Percentiles rank a stretch among this genome's conserved stretches.
Conservation (phyloP, 257 asterid species). For the Forsythia viridissima region DNA sequence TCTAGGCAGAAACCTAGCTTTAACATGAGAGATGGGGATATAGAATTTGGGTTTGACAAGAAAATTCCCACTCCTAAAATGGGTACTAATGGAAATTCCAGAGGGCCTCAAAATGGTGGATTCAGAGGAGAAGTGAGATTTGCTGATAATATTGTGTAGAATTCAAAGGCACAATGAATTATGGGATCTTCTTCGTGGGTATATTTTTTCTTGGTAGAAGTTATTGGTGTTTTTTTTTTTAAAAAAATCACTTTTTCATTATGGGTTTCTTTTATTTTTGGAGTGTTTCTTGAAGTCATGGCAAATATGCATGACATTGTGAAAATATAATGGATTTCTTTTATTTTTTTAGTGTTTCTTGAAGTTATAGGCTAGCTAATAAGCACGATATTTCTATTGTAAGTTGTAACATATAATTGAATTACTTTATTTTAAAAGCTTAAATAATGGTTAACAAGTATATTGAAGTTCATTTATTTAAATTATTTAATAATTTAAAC, state of each 20-base stretch:
- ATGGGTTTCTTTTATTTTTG: neutral
- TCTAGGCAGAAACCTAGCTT: conserved; percentile 44
- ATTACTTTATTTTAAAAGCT: too few species aligned
- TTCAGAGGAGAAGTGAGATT: conserved; percentile 1
- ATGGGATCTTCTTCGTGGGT: neutral
- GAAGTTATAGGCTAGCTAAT: too few species aligned
- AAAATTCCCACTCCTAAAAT: conserved; percentile 35
- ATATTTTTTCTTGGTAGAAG: neutral
- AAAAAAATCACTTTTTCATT: neutral
- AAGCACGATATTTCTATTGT: too few species aligned
- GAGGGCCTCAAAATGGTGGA: neutral
- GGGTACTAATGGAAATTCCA: conserved; percentile 1
- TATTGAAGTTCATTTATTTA: too few species aligned
- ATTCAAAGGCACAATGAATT: neutral
- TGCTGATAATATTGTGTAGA: conserved; percentile 3
- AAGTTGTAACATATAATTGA: too few species aligned
- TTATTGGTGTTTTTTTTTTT: too few species aligned
- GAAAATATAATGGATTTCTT: too few species aligned
- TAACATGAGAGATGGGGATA: conserved; percentile 55
- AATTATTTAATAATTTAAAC: too few species aligned
- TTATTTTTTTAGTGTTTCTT: too few species aligned
- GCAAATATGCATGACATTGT: too few species aligned
- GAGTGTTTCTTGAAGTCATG: neutral
- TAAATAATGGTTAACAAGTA: too few species aligned
- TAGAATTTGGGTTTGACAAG: conserved; percentile 69